These are phyloP conservation scores for Graphium sp. DNA, from an alignment of 2,329 filamentous ascomycete genomes.

Conservation along the genomic window DNA sequence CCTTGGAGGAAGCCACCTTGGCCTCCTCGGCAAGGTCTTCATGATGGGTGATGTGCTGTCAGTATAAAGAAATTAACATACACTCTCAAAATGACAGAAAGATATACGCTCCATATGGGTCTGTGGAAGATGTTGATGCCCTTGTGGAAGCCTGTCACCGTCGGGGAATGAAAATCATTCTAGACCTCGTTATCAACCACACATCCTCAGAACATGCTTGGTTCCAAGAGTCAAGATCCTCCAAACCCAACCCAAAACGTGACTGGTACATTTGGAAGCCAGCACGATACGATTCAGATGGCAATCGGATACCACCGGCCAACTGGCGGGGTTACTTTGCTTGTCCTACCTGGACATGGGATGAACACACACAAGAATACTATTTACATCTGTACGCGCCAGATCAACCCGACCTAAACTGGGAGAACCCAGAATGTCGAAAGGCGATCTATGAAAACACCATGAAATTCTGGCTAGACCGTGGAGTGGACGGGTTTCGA, in stretches of 20 bases:
- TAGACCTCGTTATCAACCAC: slow-evolving; percentile 62
- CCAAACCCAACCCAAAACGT: slow-evolving; percentile 33
- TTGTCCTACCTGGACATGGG: slow-evolving; percentile 32
- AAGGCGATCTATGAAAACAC: slow-evolving; percentile 48
- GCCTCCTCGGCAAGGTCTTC: no score
- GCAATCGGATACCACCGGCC: slow-evolving; percentile 39
- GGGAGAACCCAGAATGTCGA: slow-evolving; percentile 51
- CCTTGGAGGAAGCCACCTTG: slow-evolving; percentile 34
- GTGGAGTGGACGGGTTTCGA: slow-evolving; percentile 47
- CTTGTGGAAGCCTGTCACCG: slow-evolving; percentile 44
- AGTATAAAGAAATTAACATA: no score
- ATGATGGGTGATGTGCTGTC: no score
- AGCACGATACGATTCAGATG: slow-evolving; percentile 31
- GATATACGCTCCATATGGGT: slow-evolving; percentile 51
- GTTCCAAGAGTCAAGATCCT: slow-evolving; percentile 49
- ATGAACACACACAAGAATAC: slow-evolving; percentile 31
- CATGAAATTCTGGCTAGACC: slow-evolving; percentile 59
- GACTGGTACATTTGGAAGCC: slow-evolving; percentile 53
- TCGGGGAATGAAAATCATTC: slow-evolving; percentile 49
- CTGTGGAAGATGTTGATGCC: slow-evolving; percentile 46
- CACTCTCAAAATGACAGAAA: no score
- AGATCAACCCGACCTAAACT: slow-evolving; percentile 63
- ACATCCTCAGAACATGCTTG: slow-evolving; percentile 47
- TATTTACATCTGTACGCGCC: slow-evolving; percentile 47
- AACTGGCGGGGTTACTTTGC: slow-evolving; percentile 34